phyloP scores from a whole-genome alignment of 805 yeast genomes.

The Yamadazyma olivae region DNA sequence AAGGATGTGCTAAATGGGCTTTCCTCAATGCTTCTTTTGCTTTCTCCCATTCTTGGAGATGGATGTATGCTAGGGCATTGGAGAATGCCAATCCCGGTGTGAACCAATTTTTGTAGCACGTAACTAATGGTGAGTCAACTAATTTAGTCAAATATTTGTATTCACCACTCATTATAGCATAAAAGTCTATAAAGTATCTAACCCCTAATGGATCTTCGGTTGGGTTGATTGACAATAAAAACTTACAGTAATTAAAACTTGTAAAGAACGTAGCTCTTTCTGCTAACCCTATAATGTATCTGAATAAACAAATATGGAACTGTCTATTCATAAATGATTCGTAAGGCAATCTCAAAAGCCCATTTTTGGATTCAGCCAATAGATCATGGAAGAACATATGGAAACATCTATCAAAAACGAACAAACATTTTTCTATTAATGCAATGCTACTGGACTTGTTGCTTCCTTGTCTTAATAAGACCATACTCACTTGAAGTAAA shows the following conservation, averaged over 20 bases:
- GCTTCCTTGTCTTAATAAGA: constrained; percentile 74
- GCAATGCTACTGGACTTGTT: constrained; percentile 66
- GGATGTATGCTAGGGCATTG: constrained; percentile 57
- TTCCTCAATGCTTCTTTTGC: constrained; percentile 48
- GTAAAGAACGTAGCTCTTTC: constrained; percentile 77
- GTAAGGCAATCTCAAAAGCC: constrained; percentile 68
- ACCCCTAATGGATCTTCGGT: constrained; percentile 83
- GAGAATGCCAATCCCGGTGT: constrained; percentile 74
- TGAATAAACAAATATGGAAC: constrained; percentile 68
- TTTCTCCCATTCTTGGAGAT: constrained; percentile 32
- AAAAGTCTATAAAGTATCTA: constrained; percentile 77
- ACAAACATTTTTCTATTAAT: constrained; percentile 70
- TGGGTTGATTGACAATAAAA: constrained; percentile 67
- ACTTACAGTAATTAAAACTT: constrained; percentile 72
- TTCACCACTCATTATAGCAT: constrained; percentile 65
- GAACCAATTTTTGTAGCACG: constrained; percentile 61
- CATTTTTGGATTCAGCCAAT: constrained; percentile 46
- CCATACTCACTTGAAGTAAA: constrained; percentile 73
- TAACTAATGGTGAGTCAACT: constrained; percentile 52
- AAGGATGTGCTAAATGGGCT: constrained; percentile 59
- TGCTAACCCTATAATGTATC: constrained; percentile 66
- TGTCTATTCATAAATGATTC: constrained; percentile 74
- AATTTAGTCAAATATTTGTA: constrained; percentile 59
- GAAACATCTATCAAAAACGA: constrained; percentile 75
- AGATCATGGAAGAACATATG: constrained; percentile 52